Percentiles rank a stretch among this genome's conserved stretches.
These are phyloP conservation scores for Backusella sp. DNA, from an alignment of 192 early-diverging fungal genomes.

Conservation along the genomic window DNA sequence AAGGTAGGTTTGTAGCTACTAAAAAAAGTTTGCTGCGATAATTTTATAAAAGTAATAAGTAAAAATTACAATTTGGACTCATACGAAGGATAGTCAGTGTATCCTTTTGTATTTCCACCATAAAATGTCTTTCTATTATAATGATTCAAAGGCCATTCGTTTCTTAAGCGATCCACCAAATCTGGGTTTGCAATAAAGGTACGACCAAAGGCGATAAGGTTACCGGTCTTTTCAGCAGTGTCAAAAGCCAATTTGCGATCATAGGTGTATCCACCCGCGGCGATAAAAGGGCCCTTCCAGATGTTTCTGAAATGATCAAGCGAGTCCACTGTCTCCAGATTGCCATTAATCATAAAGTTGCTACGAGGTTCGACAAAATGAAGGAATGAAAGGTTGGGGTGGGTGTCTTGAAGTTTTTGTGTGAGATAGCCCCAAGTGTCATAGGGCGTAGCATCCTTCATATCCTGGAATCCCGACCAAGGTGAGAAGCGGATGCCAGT, in stretches of 20 bases:
- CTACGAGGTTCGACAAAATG: slow-evolving; percentile 34
- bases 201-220: slow-evolving; percentile 29
- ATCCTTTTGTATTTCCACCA: slow-evolving; percentile 11
- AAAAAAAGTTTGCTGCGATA: no score
- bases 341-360: slow-evolving; percentile 49
- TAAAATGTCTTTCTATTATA: slow-evolving; percentile 28
- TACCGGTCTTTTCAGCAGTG: slow-evolving; percentile 14
- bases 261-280: slow-evolving; percentile 21
- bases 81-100: slow-evolving; percentile 28
- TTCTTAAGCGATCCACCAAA: slow-evolving; percentile 15
- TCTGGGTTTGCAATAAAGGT: slow-evolving; percentile 37
- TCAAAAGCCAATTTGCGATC: slow-evolving; percentile 14
- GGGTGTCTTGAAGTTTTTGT: slow-evolving; percentile 19
- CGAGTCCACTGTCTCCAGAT: background rate
- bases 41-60: background rate
- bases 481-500: slow-evolving; percentile 37
- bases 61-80: background rate
- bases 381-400: slow-evolving; percentile 31
- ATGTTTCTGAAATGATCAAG: slow-evolving; percentile 18
- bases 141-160: slow-evolving; percentile 16
- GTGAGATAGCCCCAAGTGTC: slow-evolving; percentile 29
- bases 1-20: no score
- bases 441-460: slow-evolving; percentile 28
- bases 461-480: slow-evolving; percentile 31
- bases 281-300: slow-evolving; percentile 25